Base-by-base conservation (phyloP, 169 alveolate genomes). In the Cryptosporidium viatorum region DNA sequence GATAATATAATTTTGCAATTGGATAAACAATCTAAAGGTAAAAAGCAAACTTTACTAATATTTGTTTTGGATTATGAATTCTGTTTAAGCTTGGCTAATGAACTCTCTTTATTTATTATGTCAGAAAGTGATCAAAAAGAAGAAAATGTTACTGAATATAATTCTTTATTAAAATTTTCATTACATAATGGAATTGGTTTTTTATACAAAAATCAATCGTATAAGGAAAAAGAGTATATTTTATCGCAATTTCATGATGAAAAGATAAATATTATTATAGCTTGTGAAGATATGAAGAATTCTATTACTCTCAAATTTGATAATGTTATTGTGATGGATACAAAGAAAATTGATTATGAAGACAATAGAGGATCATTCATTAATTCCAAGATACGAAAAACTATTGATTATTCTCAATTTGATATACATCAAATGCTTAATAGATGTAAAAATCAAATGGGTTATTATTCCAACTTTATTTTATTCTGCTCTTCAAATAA, bases 401-500 rank as follows among this genome's bases (percentile, higher is more conserved):
- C 68, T 60, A 48, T 80, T n/a, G 75, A 80, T 29, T 80, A 80
- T 48, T 60, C 74, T 29, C 80, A 35, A 14, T 62, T 80, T 18
- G 89, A 80, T 60, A 62, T 80, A 8, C 62, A 65, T 29, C 68
- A 65, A n/a, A 80, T 80, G 73, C 23, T 80, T 2, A 65, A 50
- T 12, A 80, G 75, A 39, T 80, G 89, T 29, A 62, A 16, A 12
- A 62, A 59, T 37, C 41, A 59, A 18, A 7, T n/a, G 7, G 23
- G 4, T 21, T 0, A 16, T n/a, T 35, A 26, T 48, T 85, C 92
- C 84, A 26, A 86, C 85, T 92, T 89, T 70, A 93, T 92, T 85
- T 84, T 94, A 91, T 86, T 95, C 58, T 97, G 97, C 58, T 98
- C 96, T 50, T 86, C 98, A 85, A 96, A 98, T 41, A 96, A 97